Evolutionary conservation across 2,329 filamentous ascomycete species (phyloP), one percentile per base, ranked within the genome.

Genomic region (Tolypocladium amazonense): DNA sequence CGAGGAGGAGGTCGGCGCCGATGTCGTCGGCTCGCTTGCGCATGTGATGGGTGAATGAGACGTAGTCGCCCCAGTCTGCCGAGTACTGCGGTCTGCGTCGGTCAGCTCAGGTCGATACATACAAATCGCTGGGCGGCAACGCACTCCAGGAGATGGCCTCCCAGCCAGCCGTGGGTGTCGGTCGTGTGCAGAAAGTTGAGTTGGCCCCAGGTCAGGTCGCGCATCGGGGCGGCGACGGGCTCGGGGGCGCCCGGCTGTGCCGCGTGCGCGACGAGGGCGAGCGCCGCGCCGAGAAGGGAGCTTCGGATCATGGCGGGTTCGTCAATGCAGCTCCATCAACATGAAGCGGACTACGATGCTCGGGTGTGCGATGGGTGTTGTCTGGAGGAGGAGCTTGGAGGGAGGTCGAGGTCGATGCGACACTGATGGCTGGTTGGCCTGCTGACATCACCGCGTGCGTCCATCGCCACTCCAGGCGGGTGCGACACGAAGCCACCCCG

Each of bases 101-200:
- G 57, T 50, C 30, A 58, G 55, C 20, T 14, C 20, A 35, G 14
- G 50, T n/a, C 9, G 9, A 11, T 35, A 18, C 50, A 7, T 15
- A 8, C 4, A 11, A 4, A 30, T n/a, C 18, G 1, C 8, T 11
- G 27, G 27, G 2, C 18, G 9, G 50, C 50, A 1, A 69, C 81
- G 69, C 77, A 91, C 87, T 99, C 94, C 77, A 92, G 88, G 6
- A 97, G 76, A 78, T 99, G 94, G 1, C 94, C 94, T 12, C 86
- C 91, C 70, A 95, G 87, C 94, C 94, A 99, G 67, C 94, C 93
- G 75, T 97, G 94, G 5, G 90, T 94, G 72, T 97, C 89, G 47
- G 94, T 97, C 0, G 94, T 97, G 70, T 96, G 92, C n/a, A 99
- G 76, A 73, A 96, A 95, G 79, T 97, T 97, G 69, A 97, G 81